Evolutionary conservation across 108 stramenopile species (phyloP).

Genomic region (Bacterosira constricta): DNA sequence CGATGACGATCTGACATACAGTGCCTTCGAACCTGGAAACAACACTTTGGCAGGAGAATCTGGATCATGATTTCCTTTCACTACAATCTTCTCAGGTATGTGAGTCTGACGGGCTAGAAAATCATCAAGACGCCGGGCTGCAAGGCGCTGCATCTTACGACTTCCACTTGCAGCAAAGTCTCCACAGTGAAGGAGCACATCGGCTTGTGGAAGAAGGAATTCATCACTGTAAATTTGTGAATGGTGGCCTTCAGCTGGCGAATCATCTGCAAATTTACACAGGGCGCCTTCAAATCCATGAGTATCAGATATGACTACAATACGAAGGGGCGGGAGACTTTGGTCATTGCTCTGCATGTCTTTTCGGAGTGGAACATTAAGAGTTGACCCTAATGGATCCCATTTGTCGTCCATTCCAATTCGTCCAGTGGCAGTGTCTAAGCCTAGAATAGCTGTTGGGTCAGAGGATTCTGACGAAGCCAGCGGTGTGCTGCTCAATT

Average conservation of each 20-base stretch:
- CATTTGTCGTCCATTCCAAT: slow-evolving; percentile 13
- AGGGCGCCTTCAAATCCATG: slow-evolving; percentile 75
- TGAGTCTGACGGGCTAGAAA: slow-evolving; percentile 72
- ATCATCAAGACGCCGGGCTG: slow-evolving; percentile 51
- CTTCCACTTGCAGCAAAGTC: slow-evolving; percentile 68
- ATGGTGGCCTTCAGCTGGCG: not conserved
- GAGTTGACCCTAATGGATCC: slow-evolving; percentile 25
- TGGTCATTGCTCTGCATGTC: no score
- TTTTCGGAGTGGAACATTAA: slow-evolving; percentile 24
- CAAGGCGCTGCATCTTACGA: slow-evolving; percentile 27
- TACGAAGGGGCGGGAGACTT: slow-evolving; percentile 37
- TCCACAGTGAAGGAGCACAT: slow-evolving; percentile 75
- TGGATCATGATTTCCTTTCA: slow-evolving; percentile 83
- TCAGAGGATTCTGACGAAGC: not conserved
- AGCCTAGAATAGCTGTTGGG: not conserved
- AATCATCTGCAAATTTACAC: slow-evolving; percentile 3
- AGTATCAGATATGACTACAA: slow-evolving; percentile 73
- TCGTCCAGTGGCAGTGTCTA: no score
- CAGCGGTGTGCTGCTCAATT: not conserved
- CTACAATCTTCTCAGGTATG: slow-evolving; percentile 66
- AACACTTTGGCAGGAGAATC: slow-evolving; percentile 44
- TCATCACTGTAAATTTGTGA: slow-evolving; percentile 4
- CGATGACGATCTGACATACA: slow-evolving; percentile 57
- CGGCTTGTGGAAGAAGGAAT: slow-evolving; percentile 60
- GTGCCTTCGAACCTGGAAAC: slow-evolving; percentile 56